Conservation (phyloP, 2,329 filamentous ascomycete species). For the Trichoderma sp. region DNA sequence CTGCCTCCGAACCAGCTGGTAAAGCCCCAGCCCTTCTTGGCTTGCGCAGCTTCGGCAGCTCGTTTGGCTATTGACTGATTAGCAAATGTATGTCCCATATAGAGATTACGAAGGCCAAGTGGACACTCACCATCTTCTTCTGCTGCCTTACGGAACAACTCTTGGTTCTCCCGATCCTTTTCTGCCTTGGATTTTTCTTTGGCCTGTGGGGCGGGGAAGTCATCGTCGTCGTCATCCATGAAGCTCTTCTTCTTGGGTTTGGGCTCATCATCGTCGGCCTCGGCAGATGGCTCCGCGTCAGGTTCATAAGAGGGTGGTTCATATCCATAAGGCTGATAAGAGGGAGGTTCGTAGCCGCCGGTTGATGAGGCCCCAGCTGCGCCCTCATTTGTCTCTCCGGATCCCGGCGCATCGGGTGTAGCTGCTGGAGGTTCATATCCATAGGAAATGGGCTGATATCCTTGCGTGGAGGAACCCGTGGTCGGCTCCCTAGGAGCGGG, state of each 20-base stretch:
- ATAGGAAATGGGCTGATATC: conserved; percentile 49
- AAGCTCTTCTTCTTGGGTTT: conserved; percentile 75
- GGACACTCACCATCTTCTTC: conserved; percentile 66
- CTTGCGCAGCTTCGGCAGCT: conserved; percentile 49
- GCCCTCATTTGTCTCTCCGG: conserved; percentile 29
- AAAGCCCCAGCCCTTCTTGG: conserved; percentile 77
- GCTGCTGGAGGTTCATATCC: conserved; percentile 55
- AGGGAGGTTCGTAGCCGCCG: conserved; percentile 62
- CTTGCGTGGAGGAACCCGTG: conserved; percentile 34
- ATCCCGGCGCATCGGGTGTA: conserved; percentile 31
- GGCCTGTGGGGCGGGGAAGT: conserved; percentile 56
- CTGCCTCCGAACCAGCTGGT: conserved; percentile 81
- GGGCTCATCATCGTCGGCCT: conserved; percentile 51
- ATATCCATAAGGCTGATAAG: conserved; percentile 62
- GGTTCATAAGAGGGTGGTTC: conserved; percentile 62
- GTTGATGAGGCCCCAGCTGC: conserved; percentile 40
- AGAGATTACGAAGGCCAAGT: background rate
- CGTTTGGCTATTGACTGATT: conserved; percentile 57
- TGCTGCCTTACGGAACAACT: conserved; percentile 82
- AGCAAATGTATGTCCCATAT: conserved; percentile 5
- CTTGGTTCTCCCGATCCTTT: conserved; percentile 77
- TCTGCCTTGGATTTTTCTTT: conserved; percentile 65
- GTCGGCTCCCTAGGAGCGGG: background rate
- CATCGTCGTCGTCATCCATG: conserved; percentile 81
- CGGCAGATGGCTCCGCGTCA: conserved; percentile 45